phyloP scores from a whole-genome alignment of 2,329 filamentous ascomycete genomes.

The Lasiodiplodia gonubiensis region DNA sequence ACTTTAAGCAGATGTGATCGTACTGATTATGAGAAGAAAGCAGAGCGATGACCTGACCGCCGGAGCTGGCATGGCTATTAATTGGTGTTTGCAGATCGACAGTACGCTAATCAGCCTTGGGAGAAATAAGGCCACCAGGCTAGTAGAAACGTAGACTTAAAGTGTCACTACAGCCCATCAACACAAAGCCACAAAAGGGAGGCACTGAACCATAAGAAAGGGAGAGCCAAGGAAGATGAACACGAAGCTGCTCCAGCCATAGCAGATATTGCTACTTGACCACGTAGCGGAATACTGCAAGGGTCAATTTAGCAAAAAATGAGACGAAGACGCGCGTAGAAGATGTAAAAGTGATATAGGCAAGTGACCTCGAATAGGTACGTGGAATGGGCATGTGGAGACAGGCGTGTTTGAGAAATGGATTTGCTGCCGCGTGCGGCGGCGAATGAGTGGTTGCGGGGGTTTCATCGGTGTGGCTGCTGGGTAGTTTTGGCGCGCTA shows the following conservation, averaged over 20 bases:
- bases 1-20: too few species aligned
- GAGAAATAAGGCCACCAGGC: background rate
- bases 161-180: background rate
- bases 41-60: too few species aligned
- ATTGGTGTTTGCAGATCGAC: background rate
- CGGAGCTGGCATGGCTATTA: too few species aligned
- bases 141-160: background rate
- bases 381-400: background rate
- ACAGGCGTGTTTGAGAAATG: constrained; percentile 1
- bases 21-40: too few species aligned
- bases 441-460: background rate
- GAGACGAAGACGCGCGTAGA: background rate
- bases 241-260: background rate
- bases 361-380: background rate
- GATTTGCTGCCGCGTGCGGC: background rate
- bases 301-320: background rate
- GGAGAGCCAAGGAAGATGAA: background rate
- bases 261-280: background rate
- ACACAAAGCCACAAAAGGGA: background rate
- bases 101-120: background rate
- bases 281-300: background rate
- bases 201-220: background rate
- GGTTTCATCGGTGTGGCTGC: background rate
- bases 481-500: constrained; percentile 12
- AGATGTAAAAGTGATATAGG: background rate